These are phyloP conservation scores for Nidula niveotomentosa DNA, from an alignment of 1,284 basidiomycete species.

Conservation along the genomic window DNA sequence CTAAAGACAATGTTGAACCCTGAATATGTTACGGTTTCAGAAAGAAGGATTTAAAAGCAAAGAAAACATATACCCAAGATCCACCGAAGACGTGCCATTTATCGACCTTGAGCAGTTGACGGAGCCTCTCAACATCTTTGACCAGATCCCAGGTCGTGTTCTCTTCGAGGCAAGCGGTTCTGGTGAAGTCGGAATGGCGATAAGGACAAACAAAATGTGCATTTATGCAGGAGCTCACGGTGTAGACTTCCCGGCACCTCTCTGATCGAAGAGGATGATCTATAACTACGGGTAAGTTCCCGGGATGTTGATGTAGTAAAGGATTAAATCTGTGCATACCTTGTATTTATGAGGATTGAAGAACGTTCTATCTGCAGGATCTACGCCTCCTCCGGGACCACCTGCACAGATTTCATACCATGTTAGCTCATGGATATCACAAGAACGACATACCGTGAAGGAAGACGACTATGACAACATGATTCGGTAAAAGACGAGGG, in stretches of 20 bases:
- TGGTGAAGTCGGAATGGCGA: slow-evolving; percentile 21
- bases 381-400: slow-evolving; percentile 75
- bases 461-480: slow-evolving; percentile 63
- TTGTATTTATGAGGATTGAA: slow-evolving; percentile 87
- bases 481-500: background rate
- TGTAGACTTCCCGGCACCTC: slow-evolving; percentile 84
- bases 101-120: slow-evolving; percentile 72
- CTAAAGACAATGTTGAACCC: slow-evolving; percentile 90
- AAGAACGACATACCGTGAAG: slow-evolving; percentile 58
- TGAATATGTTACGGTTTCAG: slow-evolving; percentile 24
- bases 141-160: slow-evolving; percentile 98
- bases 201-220: background rate
- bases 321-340: slow-evolving; percentile 32
- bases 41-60: background rate
- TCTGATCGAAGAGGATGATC: slow-evolving; percentile 84
- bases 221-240: slow-evolving; percentile 47
- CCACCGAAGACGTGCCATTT: slow-evolving; percentile 94
- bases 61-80: slow-evolving; percentile 64
- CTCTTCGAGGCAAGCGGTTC: slow-evolving; percentile 74
- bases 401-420: slow-evolving; percentile 30
- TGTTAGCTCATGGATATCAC: slow-evolving; percentile 1
- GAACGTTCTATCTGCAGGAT: slow-evolving; percentile 68
- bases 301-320: background rate
- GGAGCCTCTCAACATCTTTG: slow-evolving; percentile 83
- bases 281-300: slow-evolving; percentile 17